Percentiles rank a stretch among this genome's conserved stretches.
Conservation (phyloP, 352 stramenopile species). For the Pythium vanterpoolii region DNA sequence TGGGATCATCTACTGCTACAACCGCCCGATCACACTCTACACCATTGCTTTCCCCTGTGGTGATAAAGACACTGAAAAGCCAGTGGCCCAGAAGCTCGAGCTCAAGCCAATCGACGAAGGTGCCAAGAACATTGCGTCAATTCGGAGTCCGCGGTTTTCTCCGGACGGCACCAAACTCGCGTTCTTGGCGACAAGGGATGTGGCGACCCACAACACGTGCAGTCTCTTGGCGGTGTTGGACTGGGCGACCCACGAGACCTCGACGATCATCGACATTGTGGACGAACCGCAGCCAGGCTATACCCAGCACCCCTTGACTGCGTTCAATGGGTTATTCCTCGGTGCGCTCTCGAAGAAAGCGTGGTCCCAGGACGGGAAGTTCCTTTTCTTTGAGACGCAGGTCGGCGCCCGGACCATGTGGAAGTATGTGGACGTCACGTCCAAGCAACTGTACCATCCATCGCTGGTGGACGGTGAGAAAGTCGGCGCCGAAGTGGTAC, state of each 20-base stretch:
- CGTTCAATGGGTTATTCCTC: slow-evolving; percentile 75
- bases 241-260: slow-evolving; percentile 57
- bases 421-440: slow-evolving; percentile 65
- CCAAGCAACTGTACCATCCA: slow-evolving; percentile 42
- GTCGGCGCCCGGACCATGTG: slow-evolving; percentile 60
- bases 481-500: slow-evolving; percentile 46
- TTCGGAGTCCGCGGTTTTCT: slow-evolving; percentile 62
- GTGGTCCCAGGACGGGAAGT: slow-evolving; percentile 55
- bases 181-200: slow-evolving; percentile 67
- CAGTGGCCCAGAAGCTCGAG: slow-evolving; percentile 39
- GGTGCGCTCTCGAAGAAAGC: slow-evolving; percentile 42
- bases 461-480: slow-evolving; percentile 44
- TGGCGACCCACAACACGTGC: slow-evolving; percentile 73
- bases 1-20: slow-evolving; percentile 88
- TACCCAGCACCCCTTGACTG: slow-evolving; percentile 32
- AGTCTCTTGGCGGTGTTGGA: slow-evolving; percentile 61
- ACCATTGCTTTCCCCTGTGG: slow-evolving; percentile 31
- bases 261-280: slow-evolving; percentile 61
- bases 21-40: slow-evolving; percentile 69
- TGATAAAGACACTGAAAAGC: slow-evolving; percentile 14
- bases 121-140: slow-evolving; percentile 39
- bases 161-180: slow-evolving; percentile 59
- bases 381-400: slow-evolving; percentile 68
- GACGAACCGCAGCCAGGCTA: slow-evolving; percentile 40
- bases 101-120: slow-evolving; percentile 34